phyloP scores from a whole-genome alignment of 371 early-diverging fungal species.

The Mucor velutinosus region DNA sequence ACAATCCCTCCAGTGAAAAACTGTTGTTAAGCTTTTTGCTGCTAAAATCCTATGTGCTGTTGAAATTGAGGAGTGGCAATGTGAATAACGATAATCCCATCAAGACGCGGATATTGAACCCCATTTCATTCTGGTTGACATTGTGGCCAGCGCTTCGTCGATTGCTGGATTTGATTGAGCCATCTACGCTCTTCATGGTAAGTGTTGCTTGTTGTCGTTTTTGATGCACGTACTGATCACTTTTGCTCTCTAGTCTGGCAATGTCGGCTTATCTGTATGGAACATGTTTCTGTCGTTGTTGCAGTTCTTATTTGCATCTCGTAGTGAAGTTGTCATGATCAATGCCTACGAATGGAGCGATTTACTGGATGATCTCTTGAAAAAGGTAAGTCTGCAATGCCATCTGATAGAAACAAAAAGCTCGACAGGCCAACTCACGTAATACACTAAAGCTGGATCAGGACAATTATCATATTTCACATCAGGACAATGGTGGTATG shows the following conservation, averaged over 20 bases:
- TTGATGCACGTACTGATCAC: too few relatives aligned
- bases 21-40: slow-evolving; percentile 41
- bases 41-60: slow-evolving; percentile 42
- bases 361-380: slow-evolving; percentile 35
- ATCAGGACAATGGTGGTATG: slow-evolving; percentile 10
- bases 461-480: not conserved
- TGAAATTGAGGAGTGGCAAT: slow-evolving; percentile 24
- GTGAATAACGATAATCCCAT: not conserved
- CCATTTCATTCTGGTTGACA: slow-evolving; percentile 39
- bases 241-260: slow-evolving; percentile 25
- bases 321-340: slow-evolving; percentile 40
- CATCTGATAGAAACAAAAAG: too few relatives aligned
- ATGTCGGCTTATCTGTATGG: slow-evolving; percentile 45
- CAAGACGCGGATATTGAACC: slow-evolving; percentile 6
- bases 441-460: slow-evolving; percentile 5
- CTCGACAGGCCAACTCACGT: too few relatives aligned
- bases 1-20: slow-evolving; percentile 45
- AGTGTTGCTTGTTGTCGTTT: not conserved
- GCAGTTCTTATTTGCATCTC: slow-evolving; percentile 44
- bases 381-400: slow-evolving; percentile 27
- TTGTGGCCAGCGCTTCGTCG: slow-evolving; percentile 45
- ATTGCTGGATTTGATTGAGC: slow-evolving; percentile 33
- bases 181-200: slow-evolving; percentile 32
- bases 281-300: slow-evolving; percentile 50
- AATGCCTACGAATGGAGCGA: slow-evolving; percentile 53